Conservation (phyloP, 495 filamentous ascomycete species). For the Neurospora hispaniola region DNA sequence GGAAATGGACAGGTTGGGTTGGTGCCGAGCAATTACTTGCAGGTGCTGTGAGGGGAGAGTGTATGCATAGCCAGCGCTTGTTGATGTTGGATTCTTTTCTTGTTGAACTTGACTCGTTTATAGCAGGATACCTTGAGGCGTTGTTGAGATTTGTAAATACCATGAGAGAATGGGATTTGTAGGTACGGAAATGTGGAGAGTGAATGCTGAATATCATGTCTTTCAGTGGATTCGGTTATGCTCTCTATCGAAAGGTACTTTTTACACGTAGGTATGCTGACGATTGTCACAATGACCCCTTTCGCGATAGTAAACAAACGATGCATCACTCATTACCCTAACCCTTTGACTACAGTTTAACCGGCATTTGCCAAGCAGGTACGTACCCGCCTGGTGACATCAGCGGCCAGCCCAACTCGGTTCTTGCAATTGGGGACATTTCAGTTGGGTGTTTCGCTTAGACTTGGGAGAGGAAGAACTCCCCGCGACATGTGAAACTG, state of each 20-base stretch:
- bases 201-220: not conserved
- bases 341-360: not conserved
- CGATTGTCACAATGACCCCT: not conserved
- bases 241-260: not conserved
- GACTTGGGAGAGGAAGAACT: not conserved
- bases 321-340: not conserved
- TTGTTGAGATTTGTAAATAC: slow-evolving; percentile 2
- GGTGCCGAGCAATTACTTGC: slow-evolving; percentile 95
- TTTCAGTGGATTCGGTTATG: not conserved
- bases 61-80: not conserved
- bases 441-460: not conserved
- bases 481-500: not conserved
- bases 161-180: slow-evolving; percentile 1
- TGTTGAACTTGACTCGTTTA: not conserved
- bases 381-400: not conserved
- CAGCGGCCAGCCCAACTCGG: not conserved
- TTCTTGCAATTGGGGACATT: not conserved
- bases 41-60: slow-evolving; percentile 36
- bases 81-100: not conserved
- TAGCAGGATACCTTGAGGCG: not conserved
- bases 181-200: not conserved
- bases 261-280: not conserved
- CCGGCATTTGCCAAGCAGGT: not conserved
- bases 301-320: not conserved
- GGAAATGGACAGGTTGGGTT: slow-evolving; percentile 63